Conservation (phyloP, 305 asterid species). For the Fraxinus baroniana region DNA sequence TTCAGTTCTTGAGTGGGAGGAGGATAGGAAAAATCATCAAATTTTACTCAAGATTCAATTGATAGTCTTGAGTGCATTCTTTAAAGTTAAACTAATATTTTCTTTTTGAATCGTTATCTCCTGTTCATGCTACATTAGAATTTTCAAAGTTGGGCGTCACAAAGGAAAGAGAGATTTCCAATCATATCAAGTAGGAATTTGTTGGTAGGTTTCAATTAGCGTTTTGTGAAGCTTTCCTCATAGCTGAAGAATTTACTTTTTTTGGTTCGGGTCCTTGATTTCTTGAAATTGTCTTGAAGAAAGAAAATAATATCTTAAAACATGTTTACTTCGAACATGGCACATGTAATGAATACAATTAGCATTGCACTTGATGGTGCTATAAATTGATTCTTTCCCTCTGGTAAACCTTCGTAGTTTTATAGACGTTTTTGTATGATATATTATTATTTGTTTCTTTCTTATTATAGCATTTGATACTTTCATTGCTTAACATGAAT, state of each 20-base stretch:
- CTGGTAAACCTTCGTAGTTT: not conserved
- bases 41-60: constrained; percentile 56
- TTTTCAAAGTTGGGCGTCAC: constrained; percentile 26
- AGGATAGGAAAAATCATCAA: constrained; percentile 54
- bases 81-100: constrained; percentile 29
- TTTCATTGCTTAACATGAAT: not conserved
- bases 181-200: constrained; percentile 34
- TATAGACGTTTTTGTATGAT: not conserved
- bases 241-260: constrained; percentile 21
- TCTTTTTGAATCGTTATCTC: constrained; percentile 39
- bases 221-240: constrained; percentile 32
- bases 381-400: constrained; percentile 18
- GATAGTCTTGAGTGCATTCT: constrained; percentile 45
- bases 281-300: constrained; percentile 27
- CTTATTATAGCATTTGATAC: not conserved
- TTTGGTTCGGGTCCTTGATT: constrained; percentile 25
- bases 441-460: not conserved
- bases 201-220: constrained; percentile 29
- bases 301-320: constrained; percentile 32
- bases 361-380: constrained; percentile 27
- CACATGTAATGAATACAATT: constrained; percentile 38
- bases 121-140: constrained; percentile 43
- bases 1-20: constrained; percentile 32
- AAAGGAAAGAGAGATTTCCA: constrained; percentile 36
- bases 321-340: constrained; percentile 22